These are phyloP conservation scores for Epichloe elymi DNA, from an alignment of 2,329 filamentous ascomycete species.

Conservation along the genomic window DNA sequence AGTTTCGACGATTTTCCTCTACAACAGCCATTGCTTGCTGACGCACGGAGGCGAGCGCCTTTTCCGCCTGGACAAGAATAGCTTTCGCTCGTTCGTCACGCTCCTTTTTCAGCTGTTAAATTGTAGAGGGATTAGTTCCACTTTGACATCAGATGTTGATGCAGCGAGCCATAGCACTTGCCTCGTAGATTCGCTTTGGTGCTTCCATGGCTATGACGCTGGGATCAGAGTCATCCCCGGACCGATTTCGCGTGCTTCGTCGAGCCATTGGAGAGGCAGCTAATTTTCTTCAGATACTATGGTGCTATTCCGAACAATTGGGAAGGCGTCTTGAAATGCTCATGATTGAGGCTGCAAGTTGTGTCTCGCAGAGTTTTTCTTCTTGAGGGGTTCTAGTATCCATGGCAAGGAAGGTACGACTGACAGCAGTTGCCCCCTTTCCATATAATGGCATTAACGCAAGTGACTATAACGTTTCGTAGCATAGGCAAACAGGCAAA, in stretches of 20 bases:
- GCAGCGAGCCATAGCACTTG: constrained; percentile 1
- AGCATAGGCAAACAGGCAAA: not conserved
- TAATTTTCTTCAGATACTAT: not conserved
- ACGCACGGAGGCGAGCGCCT: constrained; percentile 14
- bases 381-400: not conserved
- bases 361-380: too few relatives aligned
- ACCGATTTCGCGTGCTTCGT: constrained; percentile 8
- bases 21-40: constrained; percentile 10
- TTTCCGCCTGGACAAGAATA: constrained; percentile 12
- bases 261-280: constrained; percentile 4
- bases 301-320: not conserved
- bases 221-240: constrained; percentile 13
- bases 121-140: not conserved
- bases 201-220: constrained; percentile 12
- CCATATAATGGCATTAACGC: not conserved
- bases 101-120: constrained; percentile 17
- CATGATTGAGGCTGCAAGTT: too few relatives aligned
- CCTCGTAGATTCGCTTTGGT: constrained; percentile 17
- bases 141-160: not conserved
- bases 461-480: not conserved
- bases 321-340: not conserved
- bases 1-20: constrained; percentile 12
- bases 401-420: not conserved
- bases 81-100: constrained; percentile 15
- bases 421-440: not conserved